These are phyloP conservation scores for Globisporangium carolinianum DNA, from an alignment of 352 stramenopile genomes.

Conservation along the genomic window DNA sequence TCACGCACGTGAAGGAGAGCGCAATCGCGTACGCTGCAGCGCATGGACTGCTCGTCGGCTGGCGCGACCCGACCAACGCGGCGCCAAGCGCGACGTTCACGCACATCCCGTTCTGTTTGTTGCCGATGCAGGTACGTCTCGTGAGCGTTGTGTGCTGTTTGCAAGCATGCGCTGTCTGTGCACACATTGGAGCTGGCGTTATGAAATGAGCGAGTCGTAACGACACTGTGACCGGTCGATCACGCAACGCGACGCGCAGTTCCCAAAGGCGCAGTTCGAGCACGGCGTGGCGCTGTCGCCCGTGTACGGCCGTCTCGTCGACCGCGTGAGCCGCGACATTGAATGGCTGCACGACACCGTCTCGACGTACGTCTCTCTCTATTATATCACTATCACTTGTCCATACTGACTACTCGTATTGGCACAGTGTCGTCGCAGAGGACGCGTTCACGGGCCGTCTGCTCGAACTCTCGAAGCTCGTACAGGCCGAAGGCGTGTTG, in stretches of 20 bases:
- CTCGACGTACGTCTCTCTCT: conserved; percentile 20
- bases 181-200: background rate
- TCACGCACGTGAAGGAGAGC: conserved; percentile 54
- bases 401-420: background rate
- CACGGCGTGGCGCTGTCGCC: conserved; percentile 60
- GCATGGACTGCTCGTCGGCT: conserved; percentile 68
- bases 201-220: background rate
- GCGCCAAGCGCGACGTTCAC: conserved; percentile 43
- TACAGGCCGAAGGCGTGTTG: conserved; percentile 60
- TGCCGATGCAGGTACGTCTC: conserved; percentile 42
- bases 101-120: conserved; percentile 70
- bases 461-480: conserved; percentile 67
- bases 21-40: conserved; percentile 67
- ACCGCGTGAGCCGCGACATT: conserved; percentile 75
- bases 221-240: background rate
- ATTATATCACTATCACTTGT: background rate
- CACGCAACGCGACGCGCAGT: conserved; percentile 9
- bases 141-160: background rate
- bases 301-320: conserved; percentile 68
- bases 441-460: conserved; percentile 84
- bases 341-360: conserved; percentile 71
- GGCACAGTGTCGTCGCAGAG: conserved; percentile 57
- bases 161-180: too few relatives aligned
- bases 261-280: conserved; percentile 53
- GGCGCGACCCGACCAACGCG: conserved; percentile 24